Base-by-base conservation (phyloP, 495 filamentous ascomycete species). In the Aspergillus ellipticus region DNA sequence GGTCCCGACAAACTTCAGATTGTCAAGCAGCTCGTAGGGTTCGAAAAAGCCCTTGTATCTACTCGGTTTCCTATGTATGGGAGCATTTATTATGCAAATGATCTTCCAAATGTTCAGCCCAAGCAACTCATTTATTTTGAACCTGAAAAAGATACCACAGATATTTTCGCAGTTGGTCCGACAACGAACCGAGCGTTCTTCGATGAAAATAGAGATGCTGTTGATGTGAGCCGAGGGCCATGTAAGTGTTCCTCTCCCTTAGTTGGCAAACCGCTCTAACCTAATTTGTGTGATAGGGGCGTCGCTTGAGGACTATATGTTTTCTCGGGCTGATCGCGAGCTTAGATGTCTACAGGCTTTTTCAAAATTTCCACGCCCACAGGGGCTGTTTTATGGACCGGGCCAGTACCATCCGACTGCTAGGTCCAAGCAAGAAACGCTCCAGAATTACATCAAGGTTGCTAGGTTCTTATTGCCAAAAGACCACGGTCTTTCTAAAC, bases 161-260 rank as follows among this genome's bases (percentile, higher is more conserved):
- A 26, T 48, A 11, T 15, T 5, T 48, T 48, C 16, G 21, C 21
- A 5, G 10, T 48, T 7, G 45, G 45, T 48, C 45, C 45, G 3
- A 22, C 45, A 4, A 48, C 45, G 8, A 48, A 48, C 21, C 17
- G 53, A 11, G 9, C 16, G 1, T 55, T 16, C 4, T 55, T 49
- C 21, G 53, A 55, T 28, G 53, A 49, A 28, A 10, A 29, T 11
- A 31, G 53, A 17, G 45, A 19, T 6, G 16, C 9, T 9, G 19
- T 55, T 15, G 31, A 49, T 41, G 7, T 55, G 7, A 13, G 26
- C 47, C 43, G 53, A 2, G 53, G 53, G 1, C 53, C 53, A 10
- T 55, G 53, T 55, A 24, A 22, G 53, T 47, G 6, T 24, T 11
- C 39, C 13, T 2, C 15, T 39, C 10, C n/a, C 10, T 4, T 9